phyloP scores from a whole-genome alignment of 2,329 filamentous ascomycete species.

The Pseudopithomyces chartarum region DNA sequence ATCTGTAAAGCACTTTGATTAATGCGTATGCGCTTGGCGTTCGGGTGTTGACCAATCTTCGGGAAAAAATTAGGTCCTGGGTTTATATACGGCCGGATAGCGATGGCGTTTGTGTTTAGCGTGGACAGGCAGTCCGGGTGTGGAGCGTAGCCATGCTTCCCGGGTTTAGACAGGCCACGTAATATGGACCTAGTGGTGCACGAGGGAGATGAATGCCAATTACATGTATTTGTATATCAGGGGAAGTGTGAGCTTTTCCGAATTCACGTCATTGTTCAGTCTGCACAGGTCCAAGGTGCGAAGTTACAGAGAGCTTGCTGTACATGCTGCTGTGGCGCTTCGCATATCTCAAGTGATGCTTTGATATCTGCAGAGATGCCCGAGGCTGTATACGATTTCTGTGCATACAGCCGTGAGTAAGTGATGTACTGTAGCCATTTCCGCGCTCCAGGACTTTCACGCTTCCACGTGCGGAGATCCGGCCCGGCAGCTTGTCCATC shows the following conservation, averaged over 20 bases:
- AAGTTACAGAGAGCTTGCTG: no score
- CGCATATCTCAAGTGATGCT: no score
- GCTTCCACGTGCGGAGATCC: conserved; percentile 6
- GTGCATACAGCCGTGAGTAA: neutral
- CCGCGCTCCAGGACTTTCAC: neutral
- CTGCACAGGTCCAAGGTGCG: no score
- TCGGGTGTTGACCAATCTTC: conserved; percentile 22
- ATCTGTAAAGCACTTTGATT: conserved; percentile 9
- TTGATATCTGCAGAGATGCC: no score
- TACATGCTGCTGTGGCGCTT: no score
- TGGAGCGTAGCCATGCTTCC: conserved; percentile 10
- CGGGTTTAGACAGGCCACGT: neutral
- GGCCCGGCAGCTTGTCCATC: conserved; percentile 3
- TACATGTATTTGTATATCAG: conserved; percentile 18
- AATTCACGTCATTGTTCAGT: no score
- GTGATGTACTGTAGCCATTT: neutral
- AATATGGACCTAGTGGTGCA: neutral
- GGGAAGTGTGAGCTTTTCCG: neutral
- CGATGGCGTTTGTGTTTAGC: conserved; percentile 5
- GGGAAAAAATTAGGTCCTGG: conserved; percentile 19
- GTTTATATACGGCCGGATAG: conserved; percentile 24
- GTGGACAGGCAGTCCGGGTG: neutral
- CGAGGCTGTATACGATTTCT: no score
- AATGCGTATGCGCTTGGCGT: conserved; percentile 32
- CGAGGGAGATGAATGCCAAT: neutral